phyloP scores from a whole-genome alignment of 73 alveolate species.

The Paraurostyla sp. region DNA sequence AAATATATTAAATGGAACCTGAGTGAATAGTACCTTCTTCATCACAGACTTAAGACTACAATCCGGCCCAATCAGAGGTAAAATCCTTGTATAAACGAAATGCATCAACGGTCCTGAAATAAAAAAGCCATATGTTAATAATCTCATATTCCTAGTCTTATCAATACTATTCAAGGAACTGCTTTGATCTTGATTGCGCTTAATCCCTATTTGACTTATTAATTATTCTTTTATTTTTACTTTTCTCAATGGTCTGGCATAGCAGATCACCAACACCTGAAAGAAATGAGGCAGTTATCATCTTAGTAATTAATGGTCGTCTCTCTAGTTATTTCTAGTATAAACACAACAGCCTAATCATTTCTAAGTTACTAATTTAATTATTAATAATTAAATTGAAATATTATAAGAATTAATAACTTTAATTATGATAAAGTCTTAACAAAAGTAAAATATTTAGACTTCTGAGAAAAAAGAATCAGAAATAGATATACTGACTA shows the following conservation, averaged over 20 bases:
- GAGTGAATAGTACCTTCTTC: constrained; percentile 50
- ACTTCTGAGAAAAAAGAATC: too few relatives aligned
- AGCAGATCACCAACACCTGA: constrained; percentile 52
- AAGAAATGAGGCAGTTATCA: constrained; percentile 20
- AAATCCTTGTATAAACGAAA: constrained; percentile 54
- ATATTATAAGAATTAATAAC: too few relatives aligned
- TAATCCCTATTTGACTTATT: too few relatives aligned
- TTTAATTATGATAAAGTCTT: too few relatives aligned
- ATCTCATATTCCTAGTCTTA: constrained; percentile 13
- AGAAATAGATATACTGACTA: too few relatives aligned
- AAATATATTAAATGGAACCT: constrained; percentile 52
- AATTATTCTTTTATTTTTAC: too few relatives aligned
- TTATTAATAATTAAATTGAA: background rate
- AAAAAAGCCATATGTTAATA: constrained; percentile 50
- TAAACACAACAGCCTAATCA: constrained; percentile 33
- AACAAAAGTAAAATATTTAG: too few relatives aligned
- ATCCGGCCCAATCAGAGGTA: constrained; percentile 52
- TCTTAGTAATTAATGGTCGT: constrained; percentile 43
- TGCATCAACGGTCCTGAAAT: constrained; percentile 66
- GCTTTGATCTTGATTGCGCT: too few relatives aligned
- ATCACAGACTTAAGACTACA: constrained; percentile 41
- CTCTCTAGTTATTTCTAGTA: background rate
- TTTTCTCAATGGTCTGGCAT: constrained; percentile 31
- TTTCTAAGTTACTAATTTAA: background rate
- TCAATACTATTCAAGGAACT: constrained; percentile 18